phyloP scores from a whole-genome alignment of 2,329 filamentous ascomycete genomes.

The Exophiala oligosperma region DNA sequence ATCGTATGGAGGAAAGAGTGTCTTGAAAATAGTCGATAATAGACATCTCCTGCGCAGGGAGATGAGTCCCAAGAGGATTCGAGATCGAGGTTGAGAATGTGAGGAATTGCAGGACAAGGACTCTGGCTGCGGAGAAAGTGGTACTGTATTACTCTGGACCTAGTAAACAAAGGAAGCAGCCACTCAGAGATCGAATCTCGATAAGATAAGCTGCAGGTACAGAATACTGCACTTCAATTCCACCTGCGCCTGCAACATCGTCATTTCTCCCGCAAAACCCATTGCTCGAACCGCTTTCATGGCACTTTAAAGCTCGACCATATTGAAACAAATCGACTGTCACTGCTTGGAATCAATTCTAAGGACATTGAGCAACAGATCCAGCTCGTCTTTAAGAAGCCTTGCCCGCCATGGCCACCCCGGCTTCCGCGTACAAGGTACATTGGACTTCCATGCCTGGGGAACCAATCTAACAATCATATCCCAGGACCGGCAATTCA shows the following conservation, averaged over 20 bases:
- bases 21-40: conserved; percentile 76
- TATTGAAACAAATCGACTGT: not conserved
- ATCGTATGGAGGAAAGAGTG: conserved; percentile 42
- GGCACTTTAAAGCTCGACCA: not conserved
- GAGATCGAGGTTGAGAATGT: not conserved
- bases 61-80: not conserved
- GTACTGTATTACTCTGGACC: no score
- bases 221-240: no score
- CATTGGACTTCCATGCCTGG: not conserved
- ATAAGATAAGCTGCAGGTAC: no score
- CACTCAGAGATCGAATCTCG: no score
- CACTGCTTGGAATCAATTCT: not conserved
- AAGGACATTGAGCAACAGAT: not conserved
- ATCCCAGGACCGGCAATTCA: conserved; percentile 81
- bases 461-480: conserved; percentile 3
- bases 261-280: no score
- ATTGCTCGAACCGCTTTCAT: not conserved
- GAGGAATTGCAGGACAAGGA: no score
- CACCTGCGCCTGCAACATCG: no score
- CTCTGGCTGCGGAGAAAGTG: no score
- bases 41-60: conserved; percentile 51
- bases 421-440: conserved; percentile 59
- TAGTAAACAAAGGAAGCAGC: no score
- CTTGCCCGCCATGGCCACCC: conserved; percentile 56
- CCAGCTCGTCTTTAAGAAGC: not conserved